A percentile compares a stretch with the other conserved stretches of the same genome.
phyloP scores from a whole-genome alignment of 768 basidiomycete species.

The Holtermannia corniformis region DNA sequence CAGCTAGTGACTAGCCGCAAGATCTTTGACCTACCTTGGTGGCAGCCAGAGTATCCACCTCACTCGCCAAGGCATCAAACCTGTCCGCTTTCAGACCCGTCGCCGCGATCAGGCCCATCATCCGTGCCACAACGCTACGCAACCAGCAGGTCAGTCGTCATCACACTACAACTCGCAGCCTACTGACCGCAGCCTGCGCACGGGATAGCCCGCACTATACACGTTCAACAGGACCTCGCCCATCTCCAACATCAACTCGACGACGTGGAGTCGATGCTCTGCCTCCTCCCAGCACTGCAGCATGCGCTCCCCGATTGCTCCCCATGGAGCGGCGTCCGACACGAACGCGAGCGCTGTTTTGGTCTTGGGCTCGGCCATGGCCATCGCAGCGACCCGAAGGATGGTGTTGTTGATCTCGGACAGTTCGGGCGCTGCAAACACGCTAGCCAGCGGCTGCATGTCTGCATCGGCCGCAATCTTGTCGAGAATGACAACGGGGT shows the following conservation, averaged over 20 bases:
- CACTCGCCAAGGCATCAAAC: slow-evolving; percentile 30
- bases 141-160: slow-evolving; percentile 49
- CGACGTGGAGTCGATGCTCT: slow-evolving; percentile 12
- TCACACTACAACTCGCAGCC: too few relatives aligned
- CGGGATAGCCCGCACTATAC: slow-evolving; percentile 14
- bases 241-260: slow-evolving; percentile 7
- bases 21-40: background rate
- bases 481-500: slow-evolving; percentile 6
- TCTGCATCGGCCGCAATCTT: background rate
- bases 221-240: slow-evolving; percentile 8
- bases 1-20: background rate
- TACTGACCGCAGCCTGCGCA: slow-evolving; percentile 16
- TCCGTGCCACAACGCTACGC: slow-evolving; percentile 52
- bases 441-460: background rate
- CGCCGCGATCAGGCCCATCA: slow-evolving; percentile 50
- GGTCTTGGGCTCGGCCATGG: background rate
- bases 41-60: background rate
- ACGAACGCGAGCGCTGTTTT: background rate
- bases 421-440: slow-evolving; percentile 12
- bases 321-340: slow-evolving; percentile 3
- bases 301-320: slow-evolving; percentile 32
- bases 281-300: slow-evolving; percentile 15
- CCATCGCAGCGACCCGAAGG: background rate
- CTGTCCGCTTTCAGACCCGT: slow-evolving; percentile 24
- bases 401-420: slow-evolving; percentile 2